These are phyloP conservation scores for Diutina siamensis DNA, from an alignment of 1,139 yeast species.

Conservation along the genomic window DNA sequence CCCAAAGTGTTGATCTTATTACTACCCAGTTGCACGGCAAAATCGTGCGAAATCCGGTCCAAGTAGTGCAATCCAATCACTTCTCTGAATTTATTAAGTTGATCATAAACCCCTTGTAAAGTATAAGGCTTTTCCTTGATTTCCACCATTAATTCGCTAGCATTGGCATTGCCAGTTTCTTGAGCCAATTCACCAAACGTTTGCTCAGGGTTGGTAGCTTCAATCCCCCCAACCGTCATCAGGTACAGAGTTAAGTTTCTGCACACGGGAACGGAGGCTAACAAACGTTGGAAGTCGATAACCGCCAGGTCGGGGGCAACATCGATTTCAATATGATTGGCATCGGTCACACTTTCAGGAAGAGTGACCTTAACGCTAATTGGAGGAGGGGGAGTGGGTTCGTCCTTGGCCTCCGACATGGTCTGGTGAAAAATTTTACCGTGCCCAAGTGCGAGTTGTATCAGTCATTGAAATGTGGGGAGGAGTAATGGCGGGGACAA, in stretches of 20 bases:
- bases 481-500: too few relatives aligned
- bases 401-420: slow-evolving; percentile 3
- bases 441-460: too few relatives aligned
- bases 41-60: slow-evolving; percentile 20
- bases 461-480: too few relatives aligned
- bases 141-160: slow-evolving; percentile 11
- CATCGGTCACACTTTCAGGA: slow-evolving; percentile 18
- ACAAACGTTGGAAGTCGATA: slow-evolving; percentile 47
- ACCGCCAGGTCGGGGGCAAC: slow-evolving; percentile 33
- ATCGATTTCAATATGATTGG: slow-evolving; percentile 22
- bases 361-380: slow-evolving; percentile 19
- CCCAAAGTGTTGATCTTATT: slow-evolving; percentile 20
- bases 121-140: slow-evolving; percentile 27
- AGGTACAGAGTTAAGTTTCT: slow-evolving; percentile 53
- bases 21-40: slow-evolving; percentile 15
- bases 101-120: slow-evolving; percentile 28
- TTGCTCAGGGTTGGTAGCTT: slow-evolving; percentile 26
- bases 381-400: slow-evolving; percentile 9
- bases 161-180: slow-evolving; percentile 12
- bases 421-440: not conserved
- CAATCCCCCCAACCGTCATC: slow-evolving; percentile 26
- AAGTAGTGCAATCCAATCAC: slow-evolving; percentile 32
- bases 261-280: slow-evolving; percentile 42
- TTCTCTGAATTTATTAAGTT: slow-evolving; percentile 32
- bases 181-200: slow-evolving; percentile 20